phyloP scores from a whole-genome alignment of 1,284 basidiomycete species.

The Moesziomyces parantarcticus region DNA sequence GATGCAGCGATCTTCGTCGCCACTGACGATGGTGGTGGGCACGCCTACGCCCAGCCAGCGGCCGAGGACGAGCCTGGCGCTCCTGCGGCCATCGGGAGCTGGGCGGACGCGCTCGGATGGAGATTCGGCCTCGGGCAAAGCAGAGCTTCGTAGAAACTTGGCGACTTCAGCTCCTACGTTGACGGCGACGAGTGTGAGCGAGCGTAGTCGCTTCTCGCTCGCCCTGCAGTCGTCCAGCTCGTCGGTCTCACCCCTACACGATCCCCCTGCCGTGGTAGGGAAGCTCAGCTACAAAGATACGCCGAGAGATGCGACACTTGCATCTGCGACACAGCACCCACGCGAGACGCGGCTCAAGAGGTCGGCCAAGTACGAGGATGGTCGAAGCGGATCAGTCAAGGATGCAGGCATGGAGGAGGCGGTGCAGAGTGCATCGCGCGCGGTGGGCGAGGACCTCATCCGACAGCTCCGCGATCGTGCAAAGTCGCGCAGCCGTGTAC shows the following conservation, averaged over 20 bases:
- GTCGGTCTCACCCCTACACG: constrained; percentile 10
- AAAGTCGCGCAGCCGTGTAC: too few species aligned
- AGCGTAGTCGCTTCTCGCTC: constrained; percentile 25
- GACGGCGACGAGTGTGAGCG: constrained; percentile 19
- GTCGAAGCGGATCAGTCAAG: too few species aligned
- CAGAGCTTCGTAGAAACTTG: constrained; percentile 1
- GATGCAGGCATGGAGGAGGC: too few species aligned
- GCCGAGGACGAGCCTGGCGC: constrained; percentile 21
- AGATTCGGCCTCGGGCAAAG: constrained; percentile 20
- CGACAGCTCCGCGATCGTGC: too few species aligned
- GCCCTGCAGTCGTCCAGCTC: constrained; percentile 26
- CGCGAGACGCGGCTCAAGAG: constrained; percentile 10
- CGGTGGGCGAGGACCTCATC: too few species aligned
- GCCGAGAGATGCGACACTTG: constrained; percentile 12
- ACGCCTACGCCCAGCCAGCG: constrained; percentile 5
- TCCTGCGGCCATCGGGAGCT: neutral
- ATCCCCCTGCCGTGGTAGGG: neutral
- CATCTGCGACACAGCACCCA: constrained; percentile 7
- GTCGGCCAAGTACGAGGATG: constrained; percentile 23
- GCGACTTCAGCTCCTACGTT: constrained; percentile 1
- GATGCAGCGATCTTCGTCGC: too few species aligned
- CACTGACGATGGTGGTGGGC: neutral
- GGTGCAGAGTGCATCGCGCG: too few species aligned
- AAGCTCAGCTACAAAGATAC: neutral
- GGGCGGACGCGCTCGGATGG: neutral